phyloP scores from a whole-genome alignment of 495 filamentous ascomycete species.

The Antarctomyces pellizariae region DNA sequence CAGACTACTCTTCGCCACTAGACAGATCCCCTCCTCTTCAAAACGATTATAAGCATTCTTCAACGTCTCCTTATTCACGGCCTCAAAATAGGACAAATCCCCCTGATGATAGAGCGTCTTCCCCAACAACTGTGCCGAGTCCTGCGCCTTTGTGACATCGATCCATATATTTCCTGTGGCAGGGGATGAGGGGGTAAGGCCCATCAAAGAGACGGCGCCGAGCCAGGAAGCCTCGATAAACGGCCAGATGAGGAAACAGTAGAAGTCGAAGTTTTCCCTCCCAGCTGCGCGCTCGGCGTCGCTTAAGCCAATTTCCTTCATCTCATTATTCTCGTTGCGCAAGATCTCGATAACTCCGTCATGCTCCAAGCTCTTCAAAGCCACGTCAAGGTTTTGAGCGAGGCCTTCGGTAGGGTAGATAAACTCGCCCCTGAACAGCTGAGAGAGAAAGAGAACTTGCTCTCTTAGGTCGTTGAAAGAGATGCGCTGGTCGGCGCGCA shows the following conservation, averaged over 20 bases:
- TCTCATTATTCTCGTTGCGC: slow-evolving; percentile 26
- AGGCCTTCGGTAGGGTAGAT: slow-evolving; percentile 84
- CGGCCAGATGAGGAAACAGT: slow-evolving; percentile 95
- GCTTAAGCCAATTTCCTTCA: slow-evolving; percentile 47
- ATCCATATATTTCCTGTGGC: slow-evolving; percentile 49
- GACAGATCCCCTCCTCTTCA: slow-evolving; percentile 73
- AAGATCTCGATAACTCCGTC: slow-evolving; percentile 60
- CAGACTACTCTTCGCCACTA: slow-evolving; percentile 40
- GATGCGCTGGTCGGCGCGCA: slow-evolving; percentile 55
- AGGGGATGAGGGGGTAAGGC: slow-evolving; percentile 48
- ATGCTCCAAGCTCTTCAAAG: slow-evolving; percentile 47
- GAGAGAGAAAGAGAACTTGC: slow-evolving; percentile 74
- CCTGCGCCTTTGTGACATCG: slow-evolving; percentile 50
- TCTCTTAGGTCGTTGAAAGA: slow-evolving; percentile 40
- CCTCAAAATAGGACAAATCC: slow-evolving; percentile 87
- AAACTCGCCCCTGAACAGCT: slow-evolving; percentile 87
- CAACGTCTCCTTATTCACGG: slow-evolving; percentile 91
- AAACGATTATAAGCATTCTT: slow-evolving; percentile 80
- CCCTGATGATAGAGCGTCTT: slow-evolving; percentile 97
- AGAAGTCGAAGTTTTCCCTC: slow-evolving; percentile 90
- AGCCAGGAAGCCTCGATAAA: slow-evolving; percentile 91
- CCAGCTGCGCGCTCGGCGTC: slow-evolving; percentile 51
- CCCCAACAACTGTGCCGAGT: slow-evolving; percentile 70
- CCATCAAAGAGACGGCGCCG: slow-evolving; percentile 63
- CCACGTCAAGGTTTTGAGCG: slow-evolving; percentile 51